These are phyloP conservation scores for Hygrocybe coccinea DNA, from an alignment of 768 basidiomycete genomes.

Conservation along the genomic window DNA sequence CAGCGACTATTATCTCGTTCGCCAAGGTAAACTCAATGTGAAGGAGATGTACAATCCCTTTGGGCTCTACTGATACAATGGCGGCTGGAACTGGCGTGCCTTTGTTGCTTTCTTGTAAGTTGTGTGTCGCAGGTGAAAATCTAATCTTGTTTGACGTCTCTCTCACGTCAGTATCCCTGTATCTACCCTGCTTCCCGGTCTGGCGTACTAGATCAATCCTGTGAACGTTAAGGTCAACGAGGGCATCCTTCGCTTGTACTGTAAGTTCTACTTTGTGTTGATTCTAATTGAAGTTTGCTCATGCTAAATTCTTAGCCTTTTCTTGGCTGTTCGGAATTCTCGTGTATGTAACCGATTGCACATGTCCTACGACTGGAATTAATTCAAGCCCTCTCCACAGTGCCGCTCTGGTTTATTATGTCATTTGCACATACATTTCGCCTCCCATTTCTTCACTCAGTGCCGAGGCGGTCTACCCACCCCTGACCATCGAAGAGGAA, in stretches of 20 bases:
- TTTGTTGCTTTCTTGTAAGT: constrained; percentile 9
- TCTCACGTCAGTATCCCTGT: constrained; percentile 1
- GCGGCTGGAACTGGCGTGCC: constrained; percentile 9
- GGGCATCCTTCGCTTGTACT: constrained; percentile 3
- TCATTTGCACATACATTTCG: constrained; percentile 5
- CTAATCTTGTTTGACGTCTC: neutral
- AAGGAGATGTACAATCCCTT: constrained; percentile 7
- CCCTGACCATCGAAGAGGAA: constrained; percentile 7
- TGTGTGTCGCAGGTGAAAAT: neutral
- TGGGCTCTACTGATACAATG: constrained; percentile 6
- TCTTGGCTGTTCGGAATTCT: constrained; percentile 8
- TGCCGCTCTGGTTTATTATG: constrained; percentile 2
- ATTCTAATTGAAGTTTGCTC: neutral
- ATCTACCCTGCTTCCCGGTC: constrained; percentile 3
- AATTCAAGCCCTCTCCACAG: neutral
- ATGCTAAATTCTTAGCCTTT: constrained; percentile 2
- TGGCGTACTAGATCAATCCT: constrained; percentile 7
- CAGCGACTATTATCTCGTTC: constrained; percentile 9
- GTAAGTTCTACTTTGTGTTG: neutral
- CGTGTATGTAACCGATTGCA: neutral
- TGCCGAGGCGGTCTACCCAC: constrained; percentile 3
- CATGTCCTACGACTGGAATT: neutral
- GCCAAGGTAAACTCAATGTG: constrained; percentile 5
- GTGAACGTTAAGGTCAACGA: constrained; percentile 2
- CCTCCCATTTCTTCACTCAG: constrained; percentile 1